Conservation (phyloP, 176 grass and related monocot genomes). For the Bonia amplexicaulis region DNA sequence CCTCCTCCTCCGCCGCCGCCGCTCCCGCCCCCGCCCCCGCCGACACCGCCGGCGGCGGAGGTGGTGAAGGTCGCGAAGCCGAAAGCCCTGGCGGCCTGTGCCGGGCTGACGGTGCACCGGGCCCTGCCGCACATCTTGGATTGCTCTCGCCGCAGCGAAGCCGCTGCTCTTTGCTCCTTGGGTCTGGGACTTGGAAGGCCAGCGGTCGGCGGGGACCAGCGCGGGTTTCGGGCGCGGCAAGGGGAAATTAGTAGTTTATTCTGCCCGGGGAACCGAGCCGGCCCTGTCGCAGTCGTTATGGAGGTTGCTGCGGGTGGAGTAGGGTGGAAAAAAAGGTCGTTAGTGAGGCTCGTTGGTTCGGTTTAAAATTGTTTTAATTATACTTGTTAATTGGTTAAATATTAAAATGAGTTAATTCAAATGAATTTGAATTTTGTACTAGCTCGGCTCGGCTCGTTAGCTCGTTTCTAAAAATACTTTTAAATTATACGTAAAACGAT, state of each 20-base stretch:
- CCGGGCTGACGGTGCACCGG: slow-evolving; percentile 60
- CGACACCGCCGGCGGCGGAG: slow-evolving; percentile 6
- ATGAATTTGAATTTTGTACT: too few species aligned
- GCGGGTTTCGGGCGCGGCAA: slow-evolving; percentile 28
- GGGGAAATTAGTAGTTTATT: slow-evolving; percentile 22
- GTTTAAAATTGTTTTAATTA: too few species aligned
- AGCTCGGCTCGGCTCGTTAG: too few species aligned
- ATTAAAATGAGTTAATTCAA: too few species aligned
- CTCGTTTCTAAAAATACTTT: too few species aligned
- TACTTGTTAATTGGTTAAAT: too few species aligned
- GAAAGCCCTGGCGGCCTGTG: slow-evolving; percentile 57
- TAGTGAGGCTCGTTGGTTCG: too few species aligned
- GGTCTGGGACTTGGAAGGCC: not conserved
- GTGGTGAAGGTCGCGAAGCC: slow-evolving; percentile 30
- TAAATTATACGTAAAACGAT: too few species aligned
- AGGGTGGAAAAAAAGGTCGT: too few species aligned
- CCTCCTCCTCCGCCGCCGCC: slow-evolving; percentile 2
- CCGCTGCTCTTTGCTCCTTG: not conserved
- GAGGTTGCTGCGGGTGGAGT: not conserved
- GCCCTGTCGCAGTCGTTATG: not conserved
- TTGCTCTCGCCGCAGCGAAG: not conserved
- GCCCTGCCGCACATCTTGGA: slow-evolving; percentile 75
- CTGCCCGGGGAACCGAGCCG: not conserved
- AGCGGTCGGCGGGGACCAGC: not conserved
- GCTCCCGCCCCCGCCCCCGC: not conserved